Base-by-base conservation (phyloP, 306 rosid genomes). In the Alnus rubra region DNA sequence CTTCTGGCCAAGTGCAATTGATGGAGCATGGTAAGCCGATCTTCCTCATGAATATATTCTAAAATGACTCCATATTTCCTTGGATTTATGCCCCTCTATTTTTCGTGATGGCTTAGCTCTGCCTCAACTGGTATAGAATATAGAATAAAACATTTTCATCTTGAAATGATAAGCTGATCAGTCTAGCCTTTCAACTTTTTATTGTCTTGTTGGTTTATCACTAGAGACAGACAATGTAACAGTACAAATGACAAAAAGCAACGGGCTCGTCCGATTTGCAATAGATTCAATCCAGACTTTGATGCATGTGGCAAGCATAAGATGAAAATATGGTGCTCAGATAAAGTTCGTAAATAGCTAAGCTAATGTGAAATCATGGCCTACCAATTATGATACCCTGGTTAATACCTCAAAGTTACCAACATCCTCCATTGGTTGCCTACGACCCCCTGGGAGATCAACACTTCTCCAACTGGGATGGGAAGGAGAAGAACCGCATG, bases 381-480 rank as follows among this genome's bases (percentile, higher is more conserved):
- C 28, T 23, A 23, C 28, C 28, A 16, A 13, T 45, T 9, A 72
- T n/a, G 47, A 18, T 33, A 59, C 23, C 77, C 54, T 7, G 56
- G 39, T 45, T 74, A 30, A 44, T 83, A 88, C 98, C 90, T 88
- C 90, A 7, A 53, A 13, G 80, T 83, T 87, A 54, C 86, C 80
- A 54, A 88, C 75, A 78, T 91, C 96, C 23, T 92, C 97, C 75
- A 65, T 42, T 77, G 83, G 74, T 53, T 79, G 87, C 84, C 71
- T 88, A n/a, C 77, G 84, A 52, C 75, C 89, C 2, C 88, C 75
- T 49, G 90, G 65, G 69, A 54, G 48, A 54, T 87, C 84, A 16
- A 44, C 48, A 79, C 89, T 85, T 76, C 73, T 74, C 83, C 58
- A 62, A 69, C 83, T 81, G 15, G 87, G 87, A 71, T 81, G 90